Conservation (phyloP, 148 eudicot genomes). For the Fallopia convolvulus region DNA sequence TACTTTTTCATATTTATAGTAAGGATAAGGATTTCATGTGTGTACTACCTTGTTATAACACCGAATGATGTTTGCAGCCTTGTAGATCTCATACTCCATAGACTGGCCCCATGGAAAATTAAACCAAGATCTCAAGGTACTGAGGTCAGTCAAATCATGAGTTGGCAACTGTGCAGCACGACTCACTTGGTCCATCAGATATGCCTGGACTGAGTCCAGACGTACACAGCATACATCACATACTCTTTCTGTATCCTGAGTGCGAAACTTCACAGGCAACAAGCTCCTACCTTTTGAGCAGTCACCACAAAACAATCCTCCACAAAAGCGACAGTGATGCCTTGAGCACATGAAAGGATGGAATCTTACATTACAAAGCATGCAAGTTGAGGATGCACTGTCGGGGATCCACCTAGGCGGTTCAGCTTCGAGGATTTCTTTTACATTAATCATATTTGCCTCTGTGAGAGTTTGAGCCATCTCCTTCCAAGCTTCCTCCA, state of each 20-base stretch:
- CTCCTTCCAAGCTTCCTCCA: constrained; percentile 63
- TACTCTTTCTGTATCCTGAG: constrained; percentile 46
- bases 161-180: constrained; percentile 64
- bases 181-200: constrained; percentile 63
- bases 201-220: constrained; percentile 51
- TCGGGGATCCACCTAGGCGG: constrained; percentile 76
- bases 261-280: constrained; percentile 50
- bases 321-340: constrained; percentile 73
- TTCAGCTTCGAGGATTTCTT: constrained; percentile 46
- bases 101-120: constrained; percentile 75
- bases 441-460: constrained; percentile 36
- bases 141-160: constrained; percentile 69
- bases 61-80: constrained; percentile 52
- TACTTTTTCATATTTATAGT: background rate
- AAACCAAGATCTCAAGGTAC: constrained; percentile 72
- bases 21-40: background rate
- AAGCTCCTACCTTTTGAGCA: constrained; percentile 70
- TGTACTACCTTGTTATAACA: constrained; percentile 44
- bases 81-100: constrained; percentile 69
- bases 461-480: constrained; percentile 72
- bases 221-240: constrained; percentile 69
- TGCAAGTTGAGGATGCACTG: constrained; percentile 60
- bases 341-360: constrained; percentile 70
- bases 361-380: constrained; percentile 52
- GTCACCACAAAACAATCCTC: constrained; percentile 55